Base-by-base conservation (phyloP, 2,329 filamentous ascomycete genomes). In the Aspergillus clavatus region DNA sequence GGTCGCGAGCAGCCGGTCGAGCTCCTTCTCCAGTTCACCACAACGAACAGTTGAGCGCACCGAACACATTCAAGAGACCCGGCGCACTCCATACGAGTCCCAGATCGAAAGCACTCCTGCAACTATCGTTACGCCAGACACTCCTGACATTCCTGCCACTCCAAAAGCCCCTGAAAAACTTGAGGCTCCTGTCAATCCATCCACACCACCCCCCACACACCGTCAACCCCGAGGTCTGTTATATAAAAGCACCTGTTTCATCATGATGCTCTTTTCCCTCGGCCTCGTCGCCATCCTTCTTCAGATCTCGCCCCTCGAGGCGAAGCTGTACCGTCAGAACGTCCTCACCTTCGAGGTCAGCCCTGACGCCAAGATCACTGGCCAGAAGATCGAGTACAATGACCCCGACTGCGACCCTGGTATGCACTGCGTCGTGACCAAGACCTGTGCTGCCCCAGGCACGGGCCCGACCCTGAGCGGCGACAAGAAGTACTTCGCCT, bases 381-480 rank as follows among this genome's bases (percentile, higher is more conserved):
- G n/a, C 14, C 33, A 42, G 12, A 35, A 11, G 3, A 47, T 47
- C 18, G 27, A 40, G 36, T 47, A 47, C 40, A 16, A 23, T 14
- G 45, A 47, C 7, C 45, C 40, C 2, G 45, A 47, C 28, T 47
- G 45, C 5, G 40, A 40, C 2, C 28, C 40, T 7, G 36, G 33
- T 8, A 29, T 47, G 18, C 8, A 39, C 7, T 47, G 45, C 45
- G 27, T 8, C 12, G 33, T 24, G 16, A 47, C 28, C 35, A 43
- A 43, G 29, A 40, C 28, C 35, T 47, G 45, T 35, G 11, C 18
- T 7, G 22, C 36, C 3, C 14, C 23, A 4, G 40, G 36, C 12
- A 31, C 45, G 12, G 28, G 38, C 5, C 45, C 43, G 31, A 50
- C 40, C n/a, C 44, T 50, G 19, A 47, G 40, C 38, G 21, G 18